phyloP scores from a whole-genome alignment of 352 stramenopile genomes.

The Globisporangium acanthophoron region DNA sequence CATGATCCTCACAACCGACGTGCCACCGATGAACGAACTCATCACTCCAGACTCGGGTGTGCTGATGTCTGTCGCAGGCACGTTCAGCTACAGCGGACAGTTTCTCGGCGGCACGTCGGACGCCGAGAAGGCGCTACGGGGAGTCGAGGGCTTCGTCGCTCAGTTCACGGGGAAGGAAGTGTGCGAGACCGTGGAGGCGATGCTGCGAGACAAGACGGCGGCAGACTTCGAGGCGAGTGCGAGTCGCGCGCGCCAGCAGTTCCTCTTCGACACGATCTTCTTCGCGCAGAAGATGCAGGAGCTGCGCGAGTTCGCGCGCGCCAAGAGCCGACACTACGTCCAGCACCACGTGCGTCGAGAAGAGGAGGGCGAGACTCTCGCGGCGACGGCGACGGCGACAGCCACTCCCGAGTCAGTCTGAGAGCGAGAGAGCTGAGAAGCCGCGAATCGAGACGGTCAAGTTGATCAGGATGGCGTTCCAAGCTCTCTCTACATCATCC shows the following conservation, averaged over 20 bases:
- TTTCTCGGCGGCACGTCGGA: constrained; percentile 30
- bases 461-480: too few species aligned
- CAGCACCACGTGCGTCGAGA: too few species aligned
- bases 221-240: constrained; percentile 28
- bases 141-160: constrained; percentile 37
- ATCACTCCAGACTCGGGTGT: constrained; percentile 30
- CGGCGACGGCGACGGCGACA: too few species aligned
- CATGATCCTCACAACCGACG: constrained; percentile 46
- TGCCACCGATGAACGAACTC: constrained; percentile 59
- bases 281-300: constrained; percentile 50
- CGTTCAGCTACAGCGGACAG: constrained; percentile 14
- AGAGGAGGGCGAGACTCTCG: too few species aligned
- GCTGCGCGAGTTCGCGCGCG: constrained; percentile 30
- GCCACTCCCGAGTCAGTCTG: too few species aligned
- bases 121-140: constrained; percentile 21
- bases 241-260: constrained; percentile 39
- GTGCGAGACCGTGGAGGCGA: constrained; percentile 34
- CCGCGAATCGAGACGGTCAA: too few species aligned
- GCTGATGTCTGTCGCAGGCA: constrained; percentile 20
- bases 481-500: too few species aligned
- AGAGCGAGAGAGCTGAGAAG: too few species aligned
- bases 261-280: constrained; percentile 60
- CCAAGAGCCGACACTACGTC: constrained; percentile 7
- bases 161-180: constrained; percentile 29
- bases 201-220: constrained; percentile 24